Base-by-base conservation (phyloP, 345 rosid genomes). In the Citropsis articulata region DNA sequence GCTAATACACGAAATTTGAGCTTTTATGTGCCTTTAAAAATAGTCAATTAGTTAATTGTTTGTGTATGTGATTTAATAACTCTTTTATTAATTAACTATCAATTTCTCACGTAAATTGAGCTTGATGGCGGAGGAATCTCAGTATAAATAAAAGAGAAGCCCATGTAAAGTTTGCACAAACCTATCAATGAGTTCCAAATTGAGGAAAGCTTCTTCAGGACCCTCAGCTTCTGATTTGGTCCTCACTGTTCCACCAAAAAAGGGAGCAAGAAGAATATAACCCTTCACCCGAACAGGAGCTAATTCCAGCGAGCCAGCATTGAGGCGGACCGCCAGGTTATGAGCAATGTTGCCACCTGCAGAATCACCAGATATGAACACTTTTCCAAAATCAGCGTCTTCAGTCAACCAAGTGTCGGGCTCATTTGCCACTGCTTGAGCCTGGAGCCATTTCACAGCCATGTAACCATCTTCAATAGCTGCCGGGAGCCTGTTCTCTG, bases 301-400 rank as follows among this genome's bases (percentile, higher is more conserved):
- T 82, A 89, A 69, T n/a, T 78, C 86, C 4, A 79, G 77, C 7
- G 92, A 87, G 16, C 83, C 83, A 4, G 83, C 76, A 55, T 83
- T 78, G 10, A 91, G 75, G 81, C 73, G 77, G 61, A 88, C 89
- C 21, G 91, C 89, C 81, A 91, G 69, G 48, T 86, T 77, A 69
- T 91, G 92, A 18, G 91, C 91, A 7, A 89, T 84, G 69, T 86
- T 89, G 35, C 92, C 92, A 16, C 94, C 92, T 0, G 91, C 89
- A 0, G 90, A 87, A 71, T 91, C 92, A 38, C 92, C 90, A 8
- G 84, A 85, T 36, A 91, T 79, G 77, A 88, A 89, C 35, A 87
- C 91, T 75, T 66, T 85, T 38, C 82, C 67, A 57, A 89, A 89
- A 78, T 90, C 90, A 55, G 88, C 88, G 62, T 66, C 85, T 9